Percentiles rank a stretch among this genome's conserved stretches.
Evolutionary conservation across 2,329 filamentous ascomycete species (phyloP).

Genomic region (Zymoseptoria tritici): DNA sequence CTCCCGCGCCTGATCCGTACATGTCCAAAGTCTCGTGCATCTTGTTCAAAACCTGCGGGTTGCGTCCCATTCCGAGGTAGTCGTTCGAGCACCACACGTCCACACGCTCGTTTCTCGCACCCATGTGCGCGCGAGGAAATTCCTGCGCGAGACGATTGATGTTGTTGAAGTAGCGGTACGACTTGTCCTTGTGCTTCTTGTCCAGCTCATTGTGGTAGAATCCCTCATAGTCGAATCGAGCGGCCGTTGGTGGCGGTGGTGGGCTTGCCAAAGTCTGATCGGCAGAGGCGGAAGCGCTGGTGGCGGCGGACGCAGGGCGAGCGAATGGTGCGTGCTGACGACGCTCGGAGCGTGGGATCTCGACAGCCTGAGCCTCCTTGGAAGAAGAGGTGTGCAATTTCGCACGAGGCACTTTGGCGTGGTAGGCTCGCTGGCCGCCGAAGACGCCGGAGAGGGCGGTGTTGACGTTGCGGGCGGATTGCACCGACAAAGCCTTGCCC

Average conservation of each 20-base stretch:
- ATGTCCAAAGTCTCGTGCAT: slow-evolving; percentile 95
- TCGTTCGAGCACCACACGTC: slow-evolving; percentile 99
- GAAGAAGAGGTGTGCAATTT: slow-evolving; percentile 73
- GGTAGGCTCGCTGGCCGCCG: slow-evolving; percentile 43
- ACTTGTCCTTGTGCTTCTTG: slow-evolving; percentile 99
- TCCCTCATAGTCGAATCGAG: slow-evolving; percentile 78
- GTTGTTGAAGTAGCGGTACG: slow-evolving; percentile 99
- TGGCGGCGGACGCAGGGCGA: slow-evolving; percentile 9
- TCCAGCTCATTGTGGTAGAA: slow-evolving; percentile 87
- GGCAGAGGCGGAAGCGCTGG: slow-evolving; percentile 10
- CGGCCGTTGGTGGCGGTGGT: slow-evolving; percentile 41
- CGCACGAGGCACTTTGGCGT: slow-evolving; percentile 52
- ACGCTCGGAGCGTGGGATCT: slow-evolving; percentile 35
- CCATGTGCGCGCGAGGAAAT: slow-evolving; percentile 90
- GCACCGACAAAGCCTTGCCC: slow-evolving; percentile 85
- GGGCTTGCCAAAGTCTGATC: slow-evolving; percentile 33
- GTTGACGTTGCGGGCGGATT: slow-evolving; percentile 49
- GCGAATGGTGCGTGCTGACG: slow-evolving; percentile 19
- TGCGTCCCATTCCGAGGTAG: slow-evolving; percentile 95
- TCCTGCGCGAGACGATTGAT: slow-evolving; percentile 97
- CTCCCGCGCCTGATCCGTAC: slow-evolving; percentile 91
- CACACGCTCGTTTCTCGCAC: slow-evolving; percentile 71
- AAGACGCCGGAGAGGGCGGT: slow-evolving; percentile 42
- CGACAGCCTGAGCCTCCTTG: slow-evolving; percentile 71
- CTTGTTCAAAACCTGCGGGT: slow-evolving; percentile 71